Percentiles rank a stretch among this genome's conserved stretches.
Conservation (phyloP, 345 rosid species). For the Carallia brachiata region DNA sequence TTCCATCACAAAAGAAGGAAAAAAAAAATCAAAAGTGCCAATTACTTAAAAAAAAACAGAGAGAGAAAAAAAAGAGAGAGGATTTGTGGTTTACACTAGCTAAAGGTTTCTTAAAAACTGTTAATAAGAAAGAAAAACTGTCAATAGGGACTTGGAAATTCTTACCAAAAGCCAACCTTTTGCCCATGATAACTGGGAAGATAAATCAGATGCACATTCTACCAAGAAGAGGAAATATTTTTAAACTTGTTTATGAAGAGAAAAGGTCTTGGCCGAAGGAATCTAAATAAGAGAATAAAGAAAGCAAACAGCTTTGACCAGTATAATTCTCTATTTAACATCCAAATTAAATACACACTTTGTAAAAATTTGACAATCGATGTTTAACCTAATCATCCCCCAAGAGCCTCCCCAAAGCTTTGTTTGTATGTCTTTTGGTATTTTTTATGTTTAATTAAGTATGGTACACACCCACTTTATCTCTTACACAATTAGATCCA, state of each 20-base stretch:
- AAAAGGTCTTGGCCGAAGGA: not conserved
- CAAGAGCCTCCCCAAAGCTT: too few relatives aligned
- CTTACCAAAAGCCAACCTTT: conserved; percentile 7
- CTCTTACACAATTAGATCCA: too few relatives aligned
- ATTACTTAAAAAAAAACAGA: not conserved
- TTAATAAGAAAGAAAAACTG: not conserved
- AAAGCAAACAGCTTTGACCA: too few relatives aligned
- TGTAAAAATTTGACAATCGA: too few relatives aligned
- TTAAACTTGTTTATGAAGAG: not conserved
- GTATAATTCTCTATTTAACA: too few relatives aligned
- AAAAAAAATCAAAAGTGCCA: not conserved
- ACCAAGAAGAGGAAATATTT: not conserved
- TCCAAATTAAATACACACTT: too few relatives aligned
- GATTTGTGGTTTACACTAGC: not conserved
- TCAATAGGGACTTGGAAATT: conserved; percentile 1
- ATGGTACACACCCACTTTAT: too few relatives aligned
- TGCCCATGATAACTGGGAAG: not conserved
- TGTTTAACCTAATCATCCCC: too few relatives aligned
- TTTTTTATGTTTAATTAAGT: too few relatives aligned
- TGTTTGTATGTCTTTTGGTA: too few relatives aligned
- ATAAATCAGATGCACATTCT: not conserved
- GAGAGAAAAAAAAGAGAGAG: not conserved
- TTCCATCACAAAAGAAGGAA: conserved; percentile 7
- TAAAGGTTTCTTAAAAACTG: not conserved
- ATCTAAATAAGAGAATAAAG: not conserved